A percentile compares a stretch with the other conserved stretches of the same genome.
Evolutionary conservation across 148 eudicot species (phyloP).

Genomic region (Vaccinium darrowii): DNA sequence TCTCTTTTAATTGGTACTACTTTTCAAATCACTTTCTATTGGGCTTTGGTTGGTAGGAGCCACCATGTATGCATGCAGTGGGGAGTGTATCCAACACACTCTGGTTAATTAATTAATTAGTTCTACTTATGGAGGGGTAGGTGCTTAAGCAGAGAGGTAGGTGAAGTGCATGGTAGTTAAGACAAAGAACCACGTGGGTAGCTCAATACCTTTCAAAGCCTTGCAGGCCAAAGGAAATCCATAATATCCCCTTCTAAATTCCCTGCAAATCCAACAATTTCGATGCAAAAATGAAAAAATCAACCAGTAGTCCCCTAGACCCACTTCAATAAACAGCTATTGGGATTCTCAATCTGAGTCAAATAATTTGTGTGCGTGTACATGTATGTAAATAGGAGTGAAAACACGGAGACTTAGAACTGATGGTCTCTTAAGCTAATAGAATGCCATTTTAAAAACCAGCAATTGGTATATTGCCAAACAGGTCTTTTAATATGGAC

Average conservation of each 20-base stretch:
- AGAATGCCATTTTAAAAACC: neutral
- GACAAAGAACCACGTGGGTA: constrained; percentile 7
- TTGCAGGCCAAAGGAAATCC: neutral
- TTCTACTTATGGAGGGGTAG: neutral
- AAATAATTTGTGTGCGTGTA: no score
- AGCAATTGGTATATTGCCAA: neutral
- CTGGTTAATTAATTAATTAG: neutral
- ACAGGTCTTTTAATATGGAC: neutral
- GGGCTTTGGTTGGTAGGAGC: neutral
- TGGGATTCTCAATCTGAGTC: neutral
- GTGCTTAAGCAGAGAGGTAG: neutral
- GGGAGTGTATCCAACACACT: neutral
- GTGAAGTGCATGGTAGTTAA: constrained; percentile 6
- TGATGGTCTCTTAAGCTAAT: neutral
- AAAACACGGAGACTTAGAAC: no score
- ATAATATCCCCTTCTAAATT: neutral
- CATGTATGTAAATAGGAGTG: no score
- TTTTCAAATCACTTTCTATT: neutral
- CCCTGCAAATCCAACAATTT: neutral
- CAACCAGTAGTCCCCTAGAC: neutral
- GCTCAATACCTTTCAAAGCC: neutral
- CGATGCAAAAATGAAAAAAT: neutral
- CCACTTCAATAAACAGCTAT: neutral
- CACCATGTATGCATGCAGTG: neutral
- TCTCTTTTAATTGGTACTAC: no score